Evolutionary conservation across 108 stramenopile genomes (phyloP), one percentile per base, ranked within the genome.

Genomic region (Pseudonitzschia delicatissima): DNA sequence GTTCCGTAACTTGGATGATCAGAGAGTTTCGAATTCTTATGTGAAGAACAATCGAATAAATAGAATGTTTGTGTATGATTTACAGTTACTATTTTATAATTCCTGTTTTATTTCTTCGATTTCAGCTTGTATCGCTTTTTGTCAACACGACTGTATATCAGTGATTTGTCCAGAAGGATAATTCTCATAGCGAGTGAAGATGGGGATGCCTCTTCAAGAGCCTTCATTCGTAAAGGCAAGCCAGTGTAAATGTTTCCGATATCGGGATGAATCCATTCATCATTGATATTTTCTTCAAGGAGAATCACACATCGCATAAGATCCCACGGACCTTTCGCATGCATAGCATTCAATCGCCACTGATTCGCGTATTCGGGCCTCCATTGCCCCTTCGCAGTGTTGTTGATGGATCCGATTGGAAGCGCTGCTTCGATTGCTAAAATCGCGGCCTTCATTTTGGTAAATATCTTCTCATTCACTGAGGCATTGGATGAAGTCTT

Each of bases 371-470:
- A 53, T 21, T 79, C 75, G 9, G 73, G 71, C 31, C 75, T 62
- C 91, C 91, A 93, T 4, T 71, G 35, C n/a, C 85, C 87, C 21
- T 52, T 66, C 11, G 63, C 67, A 7, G 83, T 77, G 58, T 66
- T 62, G 55, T 83, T 80, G 28, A 91, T 62, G 6, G 88, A 86
- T 23, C 90, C 90, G 26, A 77, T 44, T 8, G 93, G 93, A 17
- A 91, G 70, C 17, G 93, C 87, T 11, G 90, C 83, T 66, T 94
- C 93, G 34, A 94, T 87, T 29, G 87, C 73, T 39, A 94, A 70
- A 33, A 91, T 51, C 17, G 85, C 83, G 12, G 88, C 90, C 67
- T 91, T 91, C 50, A 87, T 74, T 13, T 73, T 36, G 0, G 62
- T 76, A 36, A 91, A 72, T n/a, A 74, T 77, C 50, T 69, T 79